Base-by-base conservation (phyloP, 805 yeast species). In the Starmerella vaccinii region DNA sequence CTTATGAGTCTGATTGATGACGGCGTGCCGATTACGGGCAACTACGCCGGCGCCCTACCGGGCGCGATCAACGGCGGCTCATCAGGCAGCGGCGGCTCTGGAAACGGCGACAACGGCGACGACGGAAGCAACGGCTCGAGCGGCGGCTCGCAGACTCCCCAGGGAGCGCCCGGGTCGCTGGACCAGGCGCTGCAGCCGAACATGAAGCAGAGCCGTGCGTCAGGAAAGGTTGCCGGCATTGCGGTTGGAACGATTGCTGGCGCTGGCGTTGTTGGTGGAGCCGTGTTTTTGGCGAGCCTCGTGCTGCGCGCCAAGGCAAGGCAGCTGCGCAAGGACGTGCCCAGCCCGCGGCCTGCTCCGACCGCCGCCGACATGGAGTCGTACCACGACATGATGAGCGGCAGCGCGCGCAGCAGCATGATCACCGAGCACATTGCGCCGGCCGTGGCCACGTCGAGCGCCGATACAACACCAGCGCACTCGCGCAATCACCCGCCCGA, bases 181-280 rank as follows among this genome's bases (percentile, higher is more conserved):
- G 71, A 68, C 53, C 60, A 58, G 32, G 53, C 59, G 21, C 45
- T 57, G 7, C 60, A 61, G 18, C 57, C 65, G 4, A 61, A 64
- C 34, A 64, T 67, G 50, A 68, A 68, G 53, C 27, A 27, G 33
- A 68, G 69, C 42, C 42, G 41, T 5, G 54, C 60, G 15, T 49
- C 47, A 22, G 63, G 57, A n/a, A 74, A 74, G 54, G 74, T 85
- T 22, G 81, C 84, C 23, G 95, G 95, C 33, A 76, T 88, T 48
- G 81, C 90, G 13, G 74, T 86, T 37, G 96, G 97, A 43, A 80
- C 94, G 6, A 80, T 85, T 27, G 78, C 77, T 13, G 97, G 96
- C 49, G 81, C 85, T 42, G 69, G 76, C 7, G 68, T 77, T 9
- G 84, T 84, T 63, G 76, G 84, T 61, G 71, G 77, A 0, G 67